Evolutionary conservation across 176 grass and related monocot genomes (phyloP), one percentile per base, ranked within the genome.

Genomic region (Triticum dicoccoides): DNA sequence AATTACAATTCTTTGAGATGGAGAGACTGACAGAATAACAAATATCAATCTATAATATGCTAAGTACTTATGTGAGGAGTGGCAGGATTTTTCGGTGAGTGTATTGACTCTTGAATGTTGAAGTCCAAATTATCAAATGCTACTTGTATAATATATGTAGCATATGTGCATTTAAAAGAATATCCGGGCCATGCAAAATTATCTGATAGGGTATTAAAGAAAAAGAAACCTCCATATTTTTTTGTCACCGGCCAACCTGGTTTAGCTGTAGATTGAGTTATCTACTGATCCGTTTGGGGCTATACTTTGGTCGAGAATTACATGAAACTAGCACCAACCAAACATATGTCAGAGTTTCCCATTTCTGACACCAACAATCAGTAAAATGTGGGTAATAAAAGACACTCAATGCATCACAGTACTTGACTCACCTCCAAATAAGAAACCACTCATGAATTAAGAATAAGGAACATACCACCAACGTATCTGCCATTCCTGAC

Each of bases 401-500:
- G 61, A 21, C 17, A 17, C 1, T 17, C 23, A 47, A 62, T 30
- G 24, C 61, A 75, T 49, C 45, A 30, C 27, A 11, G 17, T 56
- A 45, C 4, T 34, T 6, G 6, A 34, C 54, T 78, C 58, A 23
- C 25, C 4, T 45, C 35, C 67, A 47, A 59, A 84, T 39, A 74
- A 73, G 10, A 21, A 74, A 79, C 11, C 23, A 45, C 54, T 58
- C 17, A 74, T 61, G 23, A 67, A 66, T 67, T 34, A 61, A 47
- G 34, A 74, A 83, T 58, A 77, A 83, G 8, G 14, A 74, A 32
- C 85, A 69, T 94, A 99, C 97, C 80, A 37, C 89, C 38, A 99
- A 67, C 1, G 92, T 88, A 86, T 99, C 89, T 37, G 92, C 87
- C 89, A 94, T 90, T 88, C 94, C 97, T 35, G 94, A 91, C 82